phyloP scores from a whole-genome alignment of 495 filamentous ascomycete species.

The Trichocladium antarcticum region DNA sequence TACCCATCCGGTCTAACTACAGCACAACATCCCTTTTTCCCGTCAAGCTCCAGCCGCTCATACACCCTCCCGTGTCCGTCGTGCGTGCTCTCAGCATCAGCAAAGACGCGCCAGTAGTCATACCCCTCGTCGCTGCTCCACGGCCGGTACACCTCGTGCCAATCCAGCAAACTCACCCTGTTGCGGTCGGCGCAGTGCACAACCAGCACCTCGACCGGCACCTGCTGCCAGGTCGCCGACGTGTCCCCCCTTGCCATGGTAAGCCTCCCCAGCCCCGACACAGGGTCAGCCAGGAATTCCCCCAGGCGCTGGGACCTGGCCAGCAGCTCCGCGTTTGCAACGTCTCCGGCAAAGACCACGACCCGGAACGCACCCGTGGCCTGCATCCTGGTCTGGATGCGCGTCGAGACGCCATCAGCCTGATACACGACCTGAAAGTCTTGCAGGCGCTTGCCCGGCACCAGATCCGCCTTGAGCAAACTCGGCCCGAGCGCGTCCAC shows the following conservation, averaged over 20 bases:
- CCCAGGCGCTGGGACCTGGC: background rate
- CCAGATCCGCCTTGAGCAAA: slow-evolving; percentile 29
- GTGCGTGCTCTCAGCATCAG: slow-evolving; percentile 47
- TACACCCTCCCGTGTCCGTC: slow-evolving; percentile 53
- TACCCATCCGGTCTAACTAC: slow-evolving; percentile 50
- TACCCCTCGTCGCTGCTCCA: slow-evolving; percentile 47
- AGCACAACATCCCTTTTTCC: slow-evolving; percentile 45
- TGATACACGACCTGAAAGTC: slow-evolving; percentile 14
- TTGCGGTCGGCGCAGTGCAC: slow-evolving; percentile 43
- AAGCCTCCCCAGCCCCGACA: background rate
- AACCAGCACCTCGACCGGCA: slow-evolving; percentile 41
- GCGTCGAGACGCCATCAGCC: background rate
- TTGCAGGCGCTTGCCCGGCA: slow-evolving; percentile 12
- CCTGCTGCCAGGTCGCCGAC: background rate
- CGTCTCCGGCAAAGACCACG: slow-evolving; percentile 12
- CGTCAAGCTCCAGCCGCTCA: slow-evolving; percentile 47
- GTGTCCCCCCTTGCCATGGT: background rate
- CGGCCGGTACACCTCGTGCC: slow-evolving; percentile 45
- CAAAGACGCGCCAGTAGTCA: slow-evolving; percentile 53
- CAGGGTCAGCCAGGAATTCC: background rate
- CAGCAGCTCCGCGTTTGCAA: background rate
- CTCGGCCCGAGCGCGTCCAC: slow-evolving; percentile 21
- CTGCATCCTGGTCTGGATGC: slow-evolving; percentile 5
- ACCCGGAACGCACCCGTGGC: slow-evolving; percentile 13
- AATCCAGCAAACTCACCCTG: slow-evolving; percentile 41